Evolutionary conservation across 2,329 filamentous ascomycete species (phyloP).

Genomic region (Purpureocillium takamizusanense): DNA sequence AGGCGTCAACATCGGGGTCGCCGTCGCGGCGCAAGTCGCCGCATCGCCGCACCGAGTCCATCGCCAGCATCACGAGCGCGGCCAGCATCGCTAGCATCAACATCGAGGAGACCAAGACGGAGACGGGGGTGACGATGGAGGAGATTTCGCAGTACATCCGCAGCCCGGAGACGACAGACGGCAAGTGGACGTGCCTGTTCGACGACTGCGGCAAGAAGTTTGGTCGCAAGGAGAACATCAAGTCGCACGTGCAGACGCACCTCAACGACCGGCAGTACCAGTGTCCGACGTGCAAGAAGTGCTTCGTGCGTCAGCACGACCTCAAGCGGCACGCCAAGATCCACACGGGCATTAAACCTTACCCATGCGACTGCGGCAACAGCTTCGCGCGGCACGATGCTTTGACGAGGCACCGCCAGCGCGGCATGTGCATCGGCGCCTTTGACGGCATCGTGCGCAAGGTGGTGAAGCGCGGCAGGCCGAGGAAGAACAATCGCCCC

Average conservation of each 20-base stretch:
- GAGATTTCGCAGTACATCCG: conserved; percentile 71
- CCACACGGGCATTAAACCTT: conserved; percentile 91
- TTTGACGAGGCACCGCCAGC: conserved; percentile 84
- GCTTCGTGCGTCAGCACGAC: conserved; percentile 94
- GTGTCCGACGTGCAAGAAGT: conserved; percentile 88
- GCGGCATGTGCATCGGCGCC: conserved; percentile 92
- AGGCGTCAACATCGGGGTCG: conserved; percentile 8
- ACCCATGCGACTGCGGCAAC: conserved; percentile 89
- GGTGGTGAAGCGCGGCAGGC: conserved; percentile 53
- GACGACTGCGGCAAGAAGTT: conserved; percentile 81
- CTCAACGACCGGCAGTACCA: conserved; percentile 92
- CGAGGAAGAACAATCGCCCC: conserved; percentile 47
- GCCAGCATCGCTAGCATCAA: conserved; percentile 54
- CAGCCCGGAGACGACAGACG: conserved; percentile 62
- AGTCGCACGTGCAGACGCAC: conserved; percentile 96
- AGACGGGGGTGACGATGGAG: conserved; percentile 80
- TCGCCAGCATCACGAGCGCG: conserved; percentile 48
- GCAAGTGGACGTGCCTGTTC: conserved; percentile 71
- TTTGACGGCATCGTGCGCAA: conserved; percentile 68
- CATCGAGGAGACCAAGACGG: conserved; percentile 56
- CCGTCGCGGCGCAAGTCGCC: conserved; percentile 17
- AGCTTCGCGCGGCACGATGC: conserved; percentile 94
- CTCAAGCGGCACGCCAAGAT: conserved; percentile 97
- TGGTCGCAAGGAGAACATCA: conserved; percentile 97
- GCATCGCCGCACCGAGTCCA: conserved; percentile 50